Conservation (phyloP, 805 yeast species). For the Spathaspora passalidarum region DNA sequence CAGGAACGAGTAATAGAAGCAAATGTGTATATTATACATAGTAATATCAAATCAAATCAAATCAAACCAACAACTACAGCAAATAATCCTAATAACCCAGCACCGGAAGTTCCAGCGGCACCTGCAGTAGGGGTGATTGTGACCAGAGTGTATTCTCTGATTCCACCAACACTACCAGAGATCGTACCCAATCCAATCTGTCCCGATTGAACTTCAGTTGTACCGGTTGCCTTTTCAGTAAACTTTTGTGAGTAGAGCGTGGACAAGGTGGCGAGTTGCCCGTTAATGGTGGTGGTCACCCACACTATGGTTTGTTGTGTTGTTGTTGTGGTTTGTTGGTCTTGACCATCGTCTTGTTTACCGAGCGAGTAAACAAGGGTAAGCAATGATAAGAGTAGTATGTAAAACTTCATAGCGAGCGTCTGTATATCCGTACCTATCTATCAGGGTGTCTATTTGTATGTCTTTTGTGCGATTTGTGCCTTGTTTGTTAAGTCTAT, state of each 20-base stretch:
- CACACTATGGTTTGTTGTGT: conserved; percentile 27
- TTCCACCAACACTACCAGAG: conserved; percentile 25
- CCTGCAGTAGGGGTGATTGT: conserved; percentile 18
- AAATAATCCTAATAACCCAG: conserved; percentile 16
- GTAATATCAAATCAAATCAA: background rate
- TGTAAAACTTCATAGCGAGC: background rate
- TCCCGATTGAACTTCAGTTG: conserved; percentile 22
- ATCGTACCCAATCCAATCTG: conserved; percentile 28
- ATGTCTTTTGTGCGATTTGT: no score
- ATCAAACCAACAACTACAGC: conserved; percentile 12
- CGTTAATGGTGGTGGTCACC: conserved; percentile 32
- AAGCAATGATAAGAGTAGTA: background rate
- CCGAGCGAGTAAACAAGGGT: conserved; percentile 14
- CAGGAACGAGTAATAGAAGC: background rate
- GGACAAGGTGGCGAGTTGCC: conserved; percentile 22
- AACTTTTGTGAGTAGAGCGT: conserved; percentile 26
- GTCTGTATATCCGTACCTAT: background rate
- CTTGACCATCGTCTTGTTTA: conserved; percentile 15
- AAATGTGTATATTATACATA: background rate
- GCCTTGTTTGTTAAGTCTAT: no score
- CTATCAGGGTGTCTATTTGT: no score
- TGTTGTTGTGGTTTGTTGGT: conserved; percentile 14
- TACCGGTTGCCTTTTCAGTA: conserved; percentile 18
- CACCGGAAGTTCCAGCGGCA: conserved; percentile 10
- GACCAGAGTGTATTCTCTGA: conserved; percentile 26